Evolutionary conservation across 768 basidiomycete species (phyloP).

Genomic region (Filobasidium floriforme): DNA sequence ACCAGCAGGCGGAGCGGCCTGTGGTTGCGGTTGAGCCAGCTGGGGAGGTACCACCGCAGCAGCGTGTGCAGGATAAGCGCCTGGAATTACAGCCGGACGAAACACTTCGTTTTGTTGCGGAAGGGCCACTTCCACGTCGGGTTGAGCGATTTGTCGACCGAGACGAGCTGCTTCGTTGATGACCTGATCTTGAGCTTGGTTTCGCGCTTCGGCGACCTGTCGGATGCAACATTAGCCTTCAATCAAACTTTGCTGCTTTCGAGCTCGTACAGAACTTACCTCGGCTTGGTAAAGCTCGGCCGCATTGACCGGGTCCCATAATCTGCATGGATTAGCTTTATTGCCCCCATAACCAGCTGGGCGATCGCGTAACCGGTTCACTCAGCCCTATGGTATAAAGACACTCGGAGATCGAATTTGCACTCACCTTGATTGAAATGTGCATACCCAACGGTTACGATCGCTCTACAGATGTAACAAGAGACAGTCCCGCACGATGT

Average conservation of each 20-base stretch:
- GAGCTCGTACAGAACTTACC: constrained; percentile 20
- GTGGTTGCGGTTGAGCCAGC: too few relatives aligned
- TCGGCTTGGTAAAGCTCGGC: constrained; percentile 24
- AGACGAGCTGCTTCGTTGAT: constrained; percentile 23
- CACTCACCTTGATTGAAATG: constrained; percentile 38
- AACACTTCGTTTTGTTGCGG: neutral
- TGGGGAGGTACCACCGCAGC: neutral
- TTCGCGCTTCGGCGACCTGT: constrained; percentile 33
- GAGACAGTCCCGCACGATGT: constrained; percentile 60
- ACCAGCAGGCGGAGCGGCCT: too few relatives aligned
- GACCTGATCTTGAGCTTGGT: constrained; percentile 27
- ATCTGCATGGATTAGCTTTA: constrained; percentile 19
- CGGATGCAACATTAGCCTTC: neutral
- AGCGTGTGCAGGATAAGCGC: neutral
- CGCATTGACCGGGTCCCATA: constrained; percentile 31
- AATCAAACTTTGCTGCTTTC: neutral
- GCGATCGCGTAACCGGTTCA: constrained; percentile 13
- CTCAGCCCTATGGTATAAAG: neutral
- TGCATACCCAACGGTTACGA: constrained; percentile 50
- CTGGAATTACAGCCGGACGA: neutral
- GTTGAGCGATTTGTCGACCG: constrained; percentile 3
- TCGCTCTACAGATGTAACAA: constrained; percentile 73
- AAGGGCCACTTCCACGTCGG: constrained; percentile 2
- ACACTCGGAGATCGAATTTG: neutral
- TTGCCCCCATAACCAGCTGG: neutral